phyloP scores from a whole-genome alignment of 2,329 filamentous ascomycete species.

The Diaporthe vaccinii region DNA sequence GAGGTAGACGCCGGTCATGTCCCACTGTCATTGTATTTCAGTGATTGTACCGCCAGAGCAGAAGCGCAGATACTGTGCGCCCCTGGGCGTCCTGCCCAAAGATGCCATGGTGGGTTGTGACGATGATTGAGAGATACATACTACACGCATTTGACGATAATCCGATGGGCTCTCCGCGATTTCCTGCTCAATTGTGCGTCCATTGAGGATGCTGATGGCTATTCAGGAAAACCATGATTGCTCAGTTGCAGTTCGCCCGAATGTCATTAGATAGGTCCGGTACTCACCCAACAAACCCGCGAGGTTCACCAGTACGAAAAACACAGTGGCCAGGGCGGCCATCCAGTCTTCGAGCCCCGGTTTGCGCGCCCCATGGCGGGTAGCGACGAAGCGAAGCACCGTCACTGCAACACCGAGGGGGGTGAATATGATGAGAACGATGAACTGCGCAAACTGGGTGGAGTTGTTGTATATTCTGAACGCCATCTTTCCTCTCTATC shows the following conservation, averaged over 20 bases:
- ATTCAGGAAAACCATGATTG: background rate
- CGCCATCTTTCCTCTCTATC: too few species aligned
- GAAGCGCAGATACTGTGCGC: too few species aligned
- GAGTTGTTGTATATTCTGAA: too few species aligned
- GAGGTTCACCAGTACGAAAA: background rate
- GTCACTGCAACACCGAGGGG: background rate
- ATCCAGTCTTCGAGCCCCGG: background rate
- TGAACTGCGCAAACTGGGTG: background rate
- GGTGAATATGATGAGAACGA: background rate
- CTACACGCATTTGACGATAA: background rate
- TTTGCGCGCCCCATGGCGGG: background rate
- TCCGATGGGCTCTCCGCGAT: background rate
- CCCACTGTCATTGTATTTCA: background rate
- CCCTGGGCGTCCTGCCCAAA: too few species aligned
- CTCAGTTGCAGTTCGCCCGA: background rate
- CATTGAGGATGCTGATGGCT: background rate
- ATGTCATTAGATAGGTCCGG: too few species aligned
- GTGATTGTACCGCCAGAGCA: background rate
- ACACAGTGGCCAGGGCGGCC: background rate
- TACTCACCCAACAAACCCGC: background rate
- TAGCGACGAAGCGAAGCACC: background rate
- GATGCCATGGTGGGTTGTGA: too few species aligned
- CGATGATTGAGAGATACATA: background rate
- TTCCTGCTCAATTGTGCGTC: background rate
- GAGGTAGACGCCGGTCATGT: background rate